phyloP scores from a whole-genome alignment of 148 eudicot genomes.

The Camellia japonica region DNA sequence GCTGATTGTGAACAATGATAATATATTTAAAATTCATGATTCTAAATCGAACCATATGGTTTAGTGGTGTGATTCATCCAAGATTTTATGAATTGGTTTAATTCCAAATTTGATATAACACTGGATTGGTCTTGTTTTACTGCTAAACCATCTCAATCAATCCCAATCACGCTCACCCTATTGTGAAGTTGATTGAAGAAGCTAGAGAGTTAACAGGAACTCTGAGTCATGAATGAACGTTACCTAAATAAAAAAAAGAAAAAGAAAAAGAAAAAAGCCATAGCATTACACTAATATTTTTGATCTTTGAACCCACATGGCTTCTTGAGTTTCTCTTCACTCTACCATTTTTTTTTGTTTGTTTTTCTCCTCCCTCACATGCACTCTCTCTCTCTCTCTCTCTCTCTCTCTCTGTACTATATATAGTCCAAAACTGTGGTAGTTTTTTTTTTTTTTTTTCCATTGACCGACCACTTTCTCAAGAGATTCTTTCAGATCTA shows the following conservation, averaged over 20 bases:
- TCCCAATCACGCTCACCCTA: not conserved
- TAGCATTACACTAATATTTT: constrained; percentile 11
- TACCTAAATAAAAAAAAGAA: too few relatives aligned
- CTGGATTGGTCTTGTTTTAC: not conserved
- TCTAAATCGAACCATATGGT: too few relatives aligned
- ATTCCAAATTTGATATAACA: too few relatives aligned
- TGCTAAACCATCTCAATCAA: not conserved
- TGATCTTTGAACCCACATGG: constrained; percentile 30
- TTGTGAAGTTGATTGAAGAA: not conserved
- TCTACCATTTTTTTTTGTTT: not conserved
- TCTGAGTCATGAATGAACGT: too few relatives aligned
- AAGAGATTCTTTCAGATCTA: constrained; percentile 38
- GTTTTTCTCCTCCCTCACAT: constrained; percentile 27
- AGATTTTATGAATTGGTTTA: too few relatives aligned
- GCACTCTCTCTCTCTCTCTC: constrained; percentile 17
- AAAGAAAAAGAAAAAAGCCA: not conserved
- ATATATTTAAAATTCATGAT: too few relatives aligned
- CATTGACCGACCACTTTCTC: constrained; percentile 20
- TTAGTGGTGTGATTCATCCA: too few relatives aligned
- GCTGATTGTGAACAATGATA: too few relatives aligned
- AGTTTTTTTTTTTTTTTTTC: constrained; percentile 20
- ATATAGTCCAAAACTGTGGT: constrained; percentile 4
- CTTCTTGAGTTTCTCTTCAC: constrained; percentile 25
- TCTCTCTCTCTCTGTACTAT: not conserved
- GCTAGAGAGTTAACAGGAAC: not conserved